A percentile compares a stretch with the other conserved stretches of the same genome.
Evolutionary conservation across 371 early-diverging fungal species (phyloP).

Genomic region (Thermomucor indicae-seudaticae): DNA sequence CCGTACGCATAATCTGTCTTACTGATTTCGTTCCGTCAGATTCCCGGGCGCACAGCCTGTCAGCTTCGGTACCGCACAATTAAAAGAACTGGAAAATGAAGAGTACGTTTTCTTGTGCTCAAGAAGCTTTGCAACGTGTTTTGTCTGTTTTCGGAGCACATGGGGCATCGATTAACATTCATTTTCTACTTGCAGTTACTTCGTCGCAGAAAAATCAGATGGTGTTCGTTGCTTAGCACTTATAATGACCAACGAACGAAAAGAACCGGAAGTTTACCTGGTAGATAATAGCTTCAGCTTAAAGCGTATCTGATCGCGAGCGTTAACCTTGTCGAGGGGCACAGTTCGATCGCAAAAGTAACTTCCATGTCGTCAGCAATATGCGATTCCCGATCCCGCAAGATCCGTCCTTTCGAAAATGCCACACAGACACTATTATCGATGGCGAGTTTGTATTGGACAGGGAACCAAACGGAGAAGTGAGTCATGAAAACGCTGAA

Average conservation of each 20-base stretch:
- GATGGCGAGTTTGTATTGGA: conserved; percentile 93
- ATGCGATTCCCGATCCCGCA: conserved; percentile 68
- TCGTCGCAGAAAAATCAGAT: conserved; percentile 98
- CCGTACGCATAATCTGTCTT: not conserved
- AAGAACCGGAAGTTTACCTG: conserved; percentile 59
- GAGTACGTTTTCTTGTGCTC: conserved; percentile 45
- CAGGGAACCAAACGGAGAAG: conserved; percentile 56
- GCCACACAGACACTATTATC: conserved; percentile 77
- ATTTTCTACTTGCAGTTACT: conserved; percentile 60
- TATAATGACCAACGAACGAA: conserved; percentile 38
- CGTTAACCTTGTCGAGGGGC: no score
- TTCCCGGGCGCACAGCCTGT: conserved; percentile 97
- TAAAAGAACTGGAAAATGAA: conserved; percentile 71
- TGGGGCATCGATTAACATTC: not conserved
- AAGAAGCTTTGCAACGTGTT: not conserved
- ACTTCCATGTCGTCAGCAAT: conserved; percentile 60
- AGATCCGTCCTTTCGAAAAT: conserved; percentile 33
- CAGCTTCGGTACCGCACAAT: conserved; percentile 70
- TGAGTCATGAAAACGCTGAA: conserved; percentile 24
- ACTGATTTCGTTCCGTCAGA: conserved; percentile 16
- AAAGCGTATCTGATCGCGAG: no score
- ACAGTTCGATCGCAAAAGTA: conserved; percentile 88
- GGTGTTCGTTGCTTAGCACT: conserved; percentile 89
- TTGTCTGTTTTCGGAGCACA: not conserved
- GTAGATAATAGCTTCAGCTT: no score